Conservation (phyloP, 139 green algal species). For the Chlorella sp. region DNA sequence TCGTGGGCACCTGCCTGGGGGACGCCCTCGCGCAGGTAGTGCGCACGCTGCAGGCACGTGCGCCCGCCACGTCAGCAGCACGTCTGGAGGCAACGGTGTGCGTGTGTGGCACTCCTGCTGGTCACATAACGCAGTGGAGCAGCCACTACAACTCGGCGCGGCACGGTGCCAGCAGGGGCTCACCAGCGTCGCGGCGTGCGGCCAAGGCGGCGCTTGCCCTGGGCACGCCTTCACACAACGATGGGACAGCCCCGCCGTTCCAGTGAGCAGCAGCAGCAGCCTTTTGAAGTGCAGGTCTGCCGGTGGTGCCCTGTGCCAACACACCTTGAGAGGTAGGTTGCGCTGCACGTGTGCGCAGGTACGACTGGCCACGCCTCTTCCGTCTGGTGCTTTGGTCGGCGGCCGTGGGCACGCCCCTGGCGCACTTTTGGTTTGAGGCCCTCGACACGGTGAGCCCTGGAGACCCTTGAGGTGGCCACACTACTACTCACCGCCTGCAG, state of each 20-base stretch:
- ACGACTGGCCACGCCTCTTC: constrained; percentile 21
- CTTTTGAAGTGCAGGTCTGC: not conserved
- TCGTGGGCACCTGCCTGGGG: not conserved
- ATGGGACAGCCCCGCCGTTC: not conserved
- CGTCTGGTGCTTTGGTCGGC: constrained; percentile 28
- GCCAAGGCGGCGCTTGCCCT: too few relatives aligned
- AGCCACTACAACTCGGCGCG: not conserved
- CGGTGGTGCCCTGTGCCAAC: not conserved
- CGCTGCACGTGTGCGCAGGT: constrained; percentile 9
- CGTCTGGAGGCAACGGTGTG: too few relatives aligned
- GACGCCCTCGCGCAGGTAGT: not conserved
- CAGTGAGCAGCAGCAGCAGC: not conserved
- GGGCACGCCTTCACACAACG: too few relatives aligned
- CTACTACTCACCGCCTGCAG: not conserved
- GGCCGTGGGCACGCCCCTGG: constrained; percentile 27
- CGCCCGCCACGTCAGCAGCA: not conserved
- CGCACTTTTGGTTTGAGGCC: constrained; percentile 44
- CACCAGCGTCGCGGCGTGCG: too few relatives aligned
- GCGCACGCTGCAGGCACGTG: not conserved
- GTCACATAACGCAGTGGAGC: not conserved
- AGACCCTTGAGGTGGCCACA: not conserved
- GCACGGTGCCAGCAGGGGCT: not conserved
- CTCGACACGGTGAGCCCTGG: constrained; percentile 30
- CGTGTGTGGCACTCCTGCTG: too few relatives aligned
- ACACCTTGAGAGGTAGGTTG: not conserved